A percentile compares a stretch with the other conserved stretches of the same genome.
These are phyloP conservation scores for Bruguiera hainesii DNA, from an alignment of 441 rosid species.

Conservation along the genomic window DNA sequence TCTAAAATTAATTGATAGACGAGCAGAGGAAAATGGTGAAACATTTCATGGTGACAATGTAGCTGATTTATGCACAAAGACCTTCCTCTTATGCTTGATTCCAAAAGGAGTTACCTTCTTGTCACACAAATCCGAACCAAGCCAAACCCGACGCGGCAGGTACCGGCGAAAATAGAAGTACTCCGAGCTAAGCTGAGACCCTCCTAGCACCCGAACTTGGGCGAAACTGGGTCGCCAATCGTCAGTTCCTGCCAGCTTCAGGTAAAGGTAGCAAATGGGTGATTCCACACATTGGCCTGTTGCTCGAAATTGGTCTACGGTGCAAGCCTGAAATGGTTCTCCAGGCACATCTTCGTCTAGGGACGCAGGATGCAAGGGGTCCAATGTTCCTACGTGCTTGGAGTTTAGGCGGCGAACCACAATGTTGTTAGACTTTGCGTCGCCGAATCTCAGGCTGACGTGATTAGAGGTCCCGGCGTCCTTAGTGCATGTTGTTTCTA, in stretches of 20 bases:
- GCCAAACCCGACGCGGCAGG: slow-evolving; percentile 46
- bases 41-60: background rate
- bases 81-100: slow-evolving; percentile 35
- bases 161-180: slow-evolving; percentile 42
- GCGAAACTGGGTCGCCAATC: slow-evolving; percentile 59
- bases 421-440: slow-evolving; percentile 37
- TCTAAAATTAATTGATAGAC: too few species aligned
- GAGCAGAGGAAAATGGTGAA: too few species aligned
- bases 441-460: slow-evolving; percentile 49
- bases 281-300: slow-evolving; percentile 38
- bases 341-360: slow-evolving; percentile 36
- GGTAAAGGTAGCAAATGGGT: slow-evolving; percentile 43
- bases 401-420: slow-evolving; percentile 37
- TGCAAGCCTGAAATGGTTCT: slow-evolving; percentile 46
- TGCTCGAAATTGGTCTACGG: slow-evolving; percentile 38
- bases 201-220: slow-evolving; percentile 29
- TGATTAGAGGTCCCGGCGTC: slow-evolving; percentile 44
- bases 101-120: slow-evolving; percentile 48
- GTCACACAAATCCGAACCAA: slow-evolving; percentile 46
- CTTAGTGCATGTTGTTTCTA: slow-evolving; percentile 44
- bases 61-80: slow-evolving; percentile 1
- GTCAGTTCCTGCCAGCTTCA: slow-evolving; percentile 38
- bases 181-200: slow-evolving; percentile 32
- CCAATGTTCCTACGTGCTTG: slow-evolving; percentile 32
- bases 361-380: slow-evolving; percentile 39